Evolutionary conservation across 208 protist genomes (phyloP).

Genomic region (Trypanosoma scelopori): DNA sequence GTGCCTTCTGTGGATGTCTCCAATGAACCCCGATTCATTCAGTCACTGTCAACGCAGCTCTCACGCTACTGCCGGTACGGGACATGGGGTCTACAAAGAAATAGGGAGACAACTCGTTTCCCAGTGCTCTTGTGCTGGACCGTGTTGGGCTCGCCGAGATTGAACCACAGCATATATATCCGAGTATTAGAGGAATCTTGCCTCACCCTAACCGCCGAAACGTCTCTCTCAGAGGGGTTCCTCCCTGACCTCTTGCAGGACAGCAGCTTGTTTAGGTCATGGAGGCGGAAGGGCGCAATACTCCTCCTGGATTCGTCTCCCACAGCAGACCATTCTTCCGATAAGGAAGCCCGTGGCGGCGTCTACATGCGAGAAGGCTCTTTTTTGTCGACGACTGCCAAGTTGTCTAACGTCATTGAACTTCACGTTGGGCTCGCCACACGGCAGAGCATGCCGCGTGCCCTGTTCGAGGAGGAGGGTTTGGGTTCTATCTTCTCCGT

Average conservation of each 20-base stretch:
- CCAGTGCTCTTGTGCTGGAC: constrained; percentile 20
- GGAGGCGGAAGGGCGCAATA: constrained; percentile 20
- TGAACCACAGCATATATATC: background rate
- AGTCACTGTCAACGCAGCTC: constrained; percentile 8
- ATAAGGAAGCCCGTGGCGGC: background rate
- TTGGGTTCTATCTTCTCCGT: background rate
- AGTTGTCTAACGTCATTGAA: constrained; percentile 24
- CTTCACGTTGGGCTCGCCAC: constrained; percentile 23
- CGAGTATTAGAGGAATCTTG: constrained; percentile 18
- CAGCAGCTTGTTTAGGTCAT: constrained; percentile 9
- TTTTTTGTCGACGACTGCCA: background rate
- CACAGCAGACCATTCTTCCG: background rate
- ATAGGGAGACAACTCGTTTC: background rate
- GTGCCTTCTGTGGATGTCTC: background rate
- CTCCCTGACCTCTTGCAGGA: constrained; percentile 18
- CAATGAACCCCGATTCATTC: constrained; percentile 7
- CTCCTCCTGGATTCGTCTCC: constrained; percentile 6
- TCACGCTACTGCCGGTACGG: constrained; percentile 16
- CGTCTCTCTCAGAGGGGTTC: constrained; percentile 6
- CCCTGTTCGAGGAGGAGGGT: constrained; percentile 2
- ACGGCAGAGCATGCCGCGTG: background rate
- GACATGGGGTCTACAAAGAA: constrained; percentile 9
- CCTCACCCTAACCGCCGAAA: constrained; percentile 8
- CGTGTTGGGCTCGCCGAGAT: background rate
- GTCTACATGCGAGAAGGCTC: background rate